A percentile compares a stretch with the other conserved stretches of the same genome.
These are phyloP conservation scores for Athelia sp. DNA, from an alignment of 1,284 basidiomycete species.

Conservation along the genomic window DNA sequence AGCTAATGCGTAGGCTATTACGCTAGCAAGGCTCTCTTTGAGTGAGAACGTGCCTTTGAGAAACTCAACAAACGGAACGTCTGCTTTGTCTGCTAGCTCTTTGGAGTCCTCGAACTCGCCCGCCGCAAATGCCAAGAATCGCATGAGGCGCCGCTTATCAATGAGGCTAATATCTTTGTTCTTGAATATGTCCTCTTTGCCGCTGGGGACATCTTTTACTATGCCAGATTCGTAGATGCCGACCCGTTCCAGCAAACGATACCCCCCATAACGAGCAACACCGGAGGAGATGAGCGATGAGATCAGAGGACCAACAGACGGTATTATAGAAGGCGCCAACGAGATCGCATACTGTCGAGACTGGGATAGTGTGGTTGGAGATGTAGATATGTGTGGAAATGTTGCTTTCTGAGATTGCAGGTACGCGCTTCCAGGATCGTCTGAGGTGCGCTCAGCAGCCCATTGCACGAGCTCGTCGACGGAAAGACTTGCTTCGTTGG, in stretches of 20 bases:
- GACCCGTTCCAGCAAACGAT: slow-evolving; percentile 80
- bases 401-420: slow-evolving; percentile 15
- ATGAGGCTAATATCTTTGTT: slow-evolving; percentile 72
- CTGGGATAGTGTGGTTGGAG: slow-evolving; percentile 40
- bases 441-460: slow-evolving; percentile 38
- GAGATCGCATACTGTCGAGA: slow-evolving; percentile 83
- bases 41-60: slow-evolving; percentile 61
- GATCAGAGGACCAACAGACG: slow-evolving; percentile 78
- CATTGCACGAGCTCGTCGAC: slow-evolving; percentile 77
- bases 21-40: slow-evolving; percentile 47
- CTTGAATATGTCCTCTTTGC: slow-evolving; percentile 94
- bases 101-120: slow-evolving; percentile 66
- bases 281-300: slow-evolving; percentile 79
- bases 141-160: slow-evolving; percentile 91
- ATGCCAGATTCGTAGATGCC: slow-evolving; percentile 48
- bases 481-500: slow-evolving; percentile 75
- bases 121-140: slow-evolving; percentile 80
- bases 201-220: slow-evolving; percentile 75
- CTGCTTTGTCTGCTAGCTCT: slow-evolving; percentile 56
- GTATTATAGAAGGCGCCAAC: slow-evolving; percentile 78
- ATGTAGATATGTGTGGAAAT: slow-evolving; percentile 39
- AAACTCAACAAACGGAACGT: slow-evolving; percentile 55
- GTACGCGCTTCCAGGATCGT: slow-evolving; percentile 8
- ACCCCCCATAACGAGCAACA: slow-evolving; percentile 87
- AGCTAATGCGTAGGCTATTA: slow-evolving; percentile 71